Percentiles rank a stretch among this genome's conserved stretches.
These are phyloP conservation scores for Apiotrichum sp. DNA, from an alignment of 1,284 basidiomycete species.

Conservation along the genomic window DNA sequence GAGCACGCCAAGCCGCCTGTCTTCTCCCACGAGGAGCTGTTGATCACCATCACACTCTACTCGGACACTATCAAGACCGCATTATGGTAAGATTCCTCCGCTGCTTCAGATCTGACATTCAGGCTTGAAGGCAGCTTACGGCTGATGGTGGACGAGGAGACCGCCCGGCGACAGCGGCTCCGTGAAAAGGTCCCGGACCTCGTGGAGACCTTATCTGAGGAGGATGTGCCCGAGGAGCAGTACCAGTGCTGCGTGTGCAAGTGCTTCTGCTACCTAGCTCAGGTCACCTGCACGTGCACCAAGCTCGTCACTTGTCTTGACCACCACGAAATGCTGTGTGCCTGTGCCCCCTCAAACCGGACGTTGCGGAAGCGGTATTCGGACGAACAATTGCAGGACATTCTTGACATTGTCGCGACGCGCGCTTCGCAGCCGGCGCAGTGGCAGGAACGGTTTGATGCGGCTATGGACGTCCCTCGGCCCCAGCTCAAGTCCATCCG, in stretches of 20 bases:
- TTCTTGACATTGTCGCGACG: conserved; percentile 59
- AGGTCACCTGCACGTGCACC: conserved; percentile 74
- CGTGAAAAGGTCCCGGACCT: conserved; percentile 54
- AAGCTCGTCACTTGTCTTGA: conserved; percentile 75
- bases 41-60: conserved; percentile 91
- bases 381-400: conserved; percentile 70
- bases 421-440: conserved; percentile 66
- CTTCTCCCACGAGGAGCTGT: conserved; percentile 95
- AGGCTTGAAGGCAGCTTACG: conserved; percentile 77
- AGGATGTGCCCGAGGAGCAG: conserved; percentile 82
- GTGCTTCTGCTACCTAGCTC: conserved; percentile 90
- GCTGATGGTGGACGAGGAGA: conserved; percentile 85
- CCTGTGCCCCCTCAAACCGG: conserved; percentile 57
- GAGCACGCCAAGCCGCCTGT: conserved; percentile 87
- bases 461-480: conserved; percentile 62
- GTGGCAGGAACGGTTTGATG: conserved; percentile 68
- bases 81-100: conserved; percentile 61
- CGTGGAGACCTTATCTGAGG: conserved; percentile 64
- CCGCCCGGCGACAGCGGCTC: conserved; percentile 57
- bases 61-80: conserved; percentile 90
- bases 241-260: conserved; percentile 95
- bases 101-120: background rate
- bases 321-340: conserved; percentile 72
- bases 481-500: conserved; percentile 71
- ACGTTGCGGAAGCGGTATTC: conserved; percentile 72